Conservation (phyloP, 129 eudicot genomes). For the Apium graveolens region DNA sequence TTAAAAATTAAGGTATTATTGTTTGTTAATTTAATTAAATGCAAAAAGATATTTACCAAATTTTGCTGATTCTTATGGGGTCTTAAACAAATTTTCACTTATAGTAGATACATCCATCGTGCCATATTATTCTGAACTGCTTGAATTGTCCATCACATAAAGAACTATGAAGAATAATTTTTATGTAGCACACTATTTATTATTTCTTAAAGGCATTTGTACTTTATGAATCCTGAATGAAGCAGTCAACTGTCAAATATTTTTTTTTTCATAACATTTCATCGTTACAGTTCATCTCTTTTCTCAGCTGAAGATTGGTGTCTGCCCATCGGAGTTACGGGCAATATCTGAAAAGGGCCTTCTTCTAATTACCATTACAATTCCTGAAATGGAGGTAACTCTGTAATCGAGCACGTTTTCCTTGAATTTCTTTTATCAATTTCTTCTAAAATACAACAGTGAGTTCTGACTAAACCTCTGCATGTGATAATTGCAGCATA, state of each 20-base stretch:
- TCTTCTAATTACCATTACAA: slow-evolving; percentile 77
- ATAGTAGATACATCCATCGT: background rate
- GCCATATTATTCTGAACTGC: background rate
- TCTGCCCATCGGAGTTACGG: slow-evolving; percentile 66
- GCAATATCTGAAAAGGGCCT: slow-evolving; percentile 89
- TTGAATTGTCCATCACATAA: background rate
- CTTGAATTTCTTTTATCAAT: background rate
- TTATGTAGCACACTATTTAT: background rate
- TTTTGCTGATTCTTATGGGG: background rate
- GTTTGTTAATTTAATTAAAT: background rate
- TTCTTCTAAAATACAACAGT: slow-evolving; percentile 5
- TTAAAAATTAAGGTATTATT: background rate
- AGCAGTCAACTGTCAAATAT: background rate
- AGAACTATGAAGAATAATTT: background rate
- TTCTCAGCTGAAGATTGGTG: slow-evolving; percentile 56
- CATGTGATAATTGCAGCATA: slow-evolving; percentile 55
- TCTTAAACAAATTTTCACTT: background rate
- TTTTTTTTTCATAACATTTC: slow-evolving; percentile 10
- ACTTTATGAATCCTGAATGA: background rate
- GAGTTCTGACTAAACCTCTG: slow-evolving; percentile 4
- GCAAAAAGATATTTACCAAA: background rate
- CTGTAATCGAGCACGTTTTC: slow-evolving; percentile 11
- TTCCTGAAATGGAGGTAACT: slow-evolving; percentile 98
- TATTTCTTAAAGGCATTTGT: background rate
- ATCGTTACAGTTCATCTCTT: slow-evolving; percentile 4